Evolutionary conservation across 768 basidiomycete species (phyloP).

Genomic region (Candolleomyces eurysporus): DNA sequence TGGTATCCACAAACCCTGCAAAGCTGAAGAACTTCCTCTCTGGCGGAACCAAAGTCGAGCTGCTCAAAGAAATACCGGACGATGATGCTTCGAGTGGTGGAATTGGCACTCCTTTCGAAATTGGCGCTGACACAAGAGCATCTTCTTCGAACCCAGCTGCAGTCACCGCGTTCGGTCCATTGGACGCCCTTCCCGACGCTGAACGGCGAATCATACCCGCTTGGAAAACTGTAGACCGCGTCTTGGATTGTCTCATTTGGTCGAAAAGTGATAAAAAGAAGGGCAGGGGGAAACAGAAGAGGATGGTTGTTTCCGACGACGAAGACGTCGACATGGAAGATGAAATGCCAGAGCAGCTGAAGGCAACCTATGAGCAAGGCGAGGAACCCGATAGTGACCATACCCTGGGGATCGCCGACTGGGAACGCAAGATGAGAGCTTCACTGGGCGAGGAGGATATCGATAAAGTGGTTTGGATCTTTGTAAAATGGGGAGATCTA

Average conservation of each 20-base stretch:
- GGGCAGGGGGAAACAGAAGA: slow-evolving; percentile 23
- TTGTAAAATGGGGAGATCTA: slow-evolving; percentile 91
- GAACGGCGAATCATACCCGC: slow-evolving; percentile 67
- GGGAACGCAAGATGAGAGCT: slow-evolving; percentile 42
- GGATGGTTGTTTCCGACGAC: slow-evolving; percentile 25
- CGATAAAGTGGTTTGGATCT: slow-evolving; percentile 71
- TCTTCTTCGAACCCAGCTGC: slow-evolving; percentile 31
- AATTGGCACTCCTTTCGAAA: slow-evolving; percentile 11
- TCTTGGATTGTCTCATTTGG: slow-evolving; percentile 79
- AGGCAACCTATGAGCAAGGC: slow-evolving; percentile 53
- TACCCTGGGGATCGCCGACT: slow-evolving; percentile 62
- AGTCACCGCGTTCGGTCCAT: slow-evolving; percentile 23
- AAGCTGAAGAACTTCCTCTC: slow-evolving; percentile 78
- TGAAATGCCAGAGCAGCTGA: slow-evolving; percentile 28
- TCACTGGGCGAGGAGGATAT: slow-evolving; percentile 45
- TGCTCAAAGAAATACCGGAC: slow-evolving; percentile 50
- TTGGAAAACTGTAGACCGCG: slow-evolving; percentile 92
- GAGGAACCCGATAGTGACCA: slow-evolving; percentile 56
- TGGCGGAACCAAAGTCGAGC: slow-evolving; percentile 64
- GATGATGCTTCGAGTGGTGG: slow-evolving; percentile 31
- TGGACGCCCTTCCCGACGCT: slow-evolving; percentile 61
- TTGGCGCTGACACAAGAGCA: slow-evolving; percentile 42
- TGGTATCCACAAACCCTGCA: slow-evolving; percentile 59
- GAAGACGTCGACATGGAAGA: slow-evolving; percentile 29
- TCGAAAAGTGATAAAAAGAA: slow-evolving; percentile 21